Evolutionary conservation across 768 basidiomycete species (phyloP), one percentile per base, ranked within the genome.

Genomic region (Tylopilus rubrobrunneus): DNA sequence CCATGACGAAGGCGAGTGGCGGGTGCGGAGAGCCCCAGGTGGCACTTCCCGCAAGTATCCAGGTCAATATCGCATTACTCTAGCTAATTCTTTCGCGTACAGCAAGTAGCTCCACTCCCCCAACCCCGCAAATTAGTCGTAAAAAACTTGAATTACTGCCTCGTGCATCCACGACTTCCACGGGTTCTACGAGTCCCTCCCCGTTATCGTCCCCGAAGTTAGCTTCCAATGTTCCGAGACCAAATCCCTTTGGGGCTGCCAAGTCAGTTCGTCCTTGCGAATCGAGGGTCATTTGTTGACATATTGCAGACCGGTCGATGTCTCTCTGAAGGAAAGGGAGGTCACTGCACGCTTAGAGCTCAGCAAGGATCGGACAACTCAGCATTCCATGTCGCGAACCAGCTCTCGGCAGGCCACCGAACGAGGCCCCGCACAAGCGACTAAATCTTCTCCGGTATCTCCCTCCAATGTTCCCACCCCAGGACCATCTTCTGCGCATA

Each of bases 241-340:
- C 86, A 55, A 93, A 80, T 67, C 95, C 95, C 7, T 98, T 98
- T 64, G 97, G 96, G 46, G 78, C 79, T 50, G 96, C 96, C 34
- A 86, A 74, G 89, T 90, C 61, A 46, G 81, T 69, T 19, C 25
- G 27, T 61, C 3, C 39, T 19, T 25, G n/a, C 15, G 27, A 43
- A 50, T 46, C 43, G 21, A 29, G 25, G 50, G 14, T 25, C 42
- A 42, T 12, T 25, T 14, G 57, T 55, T 55, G 15, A 71, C 37
- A 28, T 4, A 40, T 39, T n/a, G 51, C 29, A 91, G 89, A 62
- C 93, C 96, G 12, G 88, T 98, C 21, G 94, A 98, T 67, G 84
- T 87, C 17, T 76, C 86, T 33, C 74, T 79, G 0, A 81, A 83
- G 49, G 94, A 98, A 63, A 85, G 82, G 51, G 86, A 83, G 66